Percentiles rank a stretch among this genome's conserved stretches.
Conservation (phyloP, 768 basidiomycete species). For the Cystoderma amianthinum region DNA sequence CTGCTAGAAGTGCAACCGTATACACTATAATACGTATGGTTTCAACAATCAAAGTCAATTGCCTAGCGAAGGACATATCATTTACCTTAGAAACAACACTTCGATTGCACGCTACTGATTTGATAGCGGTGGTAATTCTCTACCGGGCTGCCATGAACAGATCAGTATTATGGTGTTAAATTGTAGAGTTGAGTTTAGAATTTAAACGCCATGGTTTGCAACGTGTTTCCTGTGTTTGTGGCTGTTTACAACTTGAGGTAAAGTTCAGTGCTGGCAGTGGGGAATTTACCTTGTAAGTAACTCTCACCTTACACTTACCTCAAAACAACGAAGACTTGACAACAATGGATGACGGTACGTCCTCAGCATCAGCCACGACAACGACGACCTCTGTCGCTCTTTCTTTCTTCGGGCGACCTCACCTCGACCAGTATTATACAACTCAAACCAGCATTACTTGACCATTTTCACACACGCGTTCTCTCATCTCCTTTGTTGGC, state of each 20-base stretch:
- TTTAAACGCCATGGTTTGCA: neutral
- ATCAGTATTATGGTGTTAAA: neutral
- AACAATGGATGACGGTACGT: slow-evolving; percentile 72
- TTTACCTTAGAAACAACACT: no score
- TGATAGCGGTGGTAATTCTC: neutral
- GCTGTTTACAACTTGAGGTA: neutral
- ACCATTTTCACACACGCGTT: slow-evolving; percentile 10
- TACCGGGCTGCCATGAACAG: neutral
- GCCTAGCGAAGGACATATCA: no score
- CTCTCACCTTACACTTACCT: neutral
- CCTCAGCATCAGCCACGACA: slow-evolving; percentile 71
- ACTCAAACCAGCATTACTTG: slow-evolving; percentile 16
- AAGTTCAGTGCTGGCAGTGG: neutral
- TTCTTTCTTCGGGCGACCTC: slow-evolving; percentile 26
- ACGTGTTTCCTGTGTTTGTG: neutral
- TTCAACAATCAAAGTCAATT: no score
- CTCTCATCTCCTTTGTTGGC: slow-evolving; percentile 27
- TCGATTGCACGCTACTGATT: no score
- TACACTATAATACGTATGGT: no score
- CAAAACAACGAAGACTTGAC: slow-evolving; percentile 10
- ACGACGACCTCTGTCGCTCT: slow-evolving; percentile 46
- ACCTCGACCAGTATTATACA: slow-evolving; percentile 18
- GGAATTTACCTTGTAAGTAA: neutral
- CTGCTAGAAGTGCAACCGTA: no score
- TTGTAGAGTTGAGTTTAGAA: neutral